Evolutionary conservation across 1,284 basidiomycete species (phyloP).

Genomic region (Leccinum pachyderme): DNA sequence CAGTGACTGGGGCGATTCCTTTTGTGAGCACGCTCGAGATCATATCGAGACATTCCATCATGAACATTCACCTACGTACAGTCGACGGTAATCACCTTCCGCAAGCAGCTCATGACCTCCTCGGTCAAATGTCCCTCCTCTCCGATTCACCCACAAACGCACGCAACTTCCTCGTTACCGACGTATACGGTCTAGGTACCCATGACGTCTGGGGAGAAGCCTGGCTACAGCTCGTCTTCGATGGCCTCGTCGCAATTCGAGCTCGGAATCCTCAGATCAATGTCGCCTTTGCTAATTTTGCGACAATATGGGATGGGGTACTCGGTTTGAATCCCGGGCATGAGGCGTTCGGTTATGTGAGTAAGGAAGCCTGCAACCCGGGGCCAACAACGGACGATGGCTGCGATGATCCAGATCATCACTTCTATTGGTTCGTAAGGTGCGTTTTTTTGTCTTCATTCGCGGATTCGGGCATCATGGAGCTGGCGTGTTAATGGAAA

Average conservation of each 20-base stretch:
- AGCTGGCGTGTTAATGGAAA: neutral
- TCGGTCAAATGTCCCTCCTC: conserved; percentile 39
- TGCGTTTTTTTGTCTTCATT: conserved; percentile 24
- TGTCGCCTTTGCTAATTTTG: conserved; percentile 46
- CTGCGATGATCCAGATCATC: conserved; percentile 46
- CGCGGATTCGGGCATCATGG: neutral
- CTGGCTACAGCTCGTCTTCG: conserved; percentile 43
- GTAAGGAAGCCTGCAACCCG: conserved; percentile 36
- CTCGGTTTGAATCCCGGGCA: conserved; percentile 42
- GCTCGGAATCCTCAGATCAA: conserved; percentile 29
- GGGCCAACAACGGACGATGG: conserved; percentile 31
- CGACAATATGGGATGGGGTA: conserved; percentile 45
- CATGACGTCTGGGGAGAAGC: conserved; percentile 39
- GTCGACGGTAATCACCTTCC: conserved; percentile 35
- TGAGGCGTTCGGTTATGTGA: conserved; percentile 46
- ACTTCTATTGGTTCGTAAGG: conserved; percentile 52
- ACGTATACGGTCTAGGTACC: conserved; percentile 46
- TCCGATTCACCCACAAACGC: conserved; percentile 43
- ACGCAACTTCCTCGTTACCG: conserved; percentile 44
- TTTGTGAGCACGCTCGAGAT: conserved; percentile 13
- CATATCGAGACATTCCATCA: neutral
- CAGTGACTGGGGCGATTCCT: conserved; percentile 33
- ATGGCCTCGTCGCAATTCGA: conserved; percentile 33
- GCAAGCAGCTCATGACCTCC: conserved; percentile 35
- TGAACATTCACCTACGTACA: neutral